These are phyloP conservation scores for Emericellopsis cladophorae DNA, from an alignment of 2,329 filamentous ascomycete genomes.

Conservation along the genomic window DNA sequence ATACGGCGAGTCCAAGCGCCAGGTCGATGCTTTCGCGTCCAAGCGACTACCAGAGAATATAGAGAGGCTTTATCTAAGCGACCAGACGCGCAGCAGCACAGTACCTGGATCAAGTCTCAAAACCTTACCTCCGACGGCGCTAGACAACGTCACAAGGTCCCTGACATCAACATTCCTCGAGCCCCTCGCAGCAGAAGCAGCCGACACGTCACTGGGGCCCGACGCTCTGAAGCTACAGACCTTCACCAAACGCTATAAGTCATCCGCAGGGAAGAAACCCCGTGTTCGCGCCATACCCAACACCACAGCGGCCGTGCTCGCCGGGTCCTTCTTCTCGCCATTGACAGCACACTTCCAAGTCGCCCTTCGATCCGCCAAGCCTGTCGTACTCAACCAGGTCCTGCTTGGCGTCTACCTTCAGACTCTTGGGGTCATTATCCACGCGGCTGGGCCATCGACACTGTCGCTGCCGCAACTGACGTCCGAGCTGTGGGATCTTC, in stretches of 20 bases:
- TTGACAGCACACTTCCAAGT: constrained; percentile 70
- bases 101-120: constrained; percentile 27
- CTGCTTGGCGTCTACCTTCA: constrained; percentile 73
- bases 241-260: constrained; percentile 53
- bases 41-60: constrained; percentile 65
- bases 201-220: constrained; percentile 68
- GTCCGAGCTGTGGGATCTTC: constrained; percentile 69
- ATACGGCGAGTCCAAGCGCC: constrained; percentile 45
- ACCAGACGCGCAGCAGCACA: constrained; percentile 10
- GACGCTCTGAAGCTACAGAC: constrained; percentile 79
- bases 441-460: constrained; percentile 72
- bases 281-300: constrained; percentile 54
- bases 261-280: constrained; percentile 16
- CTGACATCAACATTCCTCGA: constrained; percentile 64
- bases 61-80: constrained; percentile 53
- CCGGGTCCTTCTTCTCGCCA: constrained; percentile 73
- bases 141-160: constrained; percentile 55
- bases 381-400: constrained; percentile 58
- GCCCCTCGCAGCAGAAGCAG: constrained; percentile 70
- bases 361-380: constrained; percentile 36
- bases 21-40: constrained; percentile 55
- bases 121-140: constrained; percentile 40
- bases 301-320: constrained; percentile 63
- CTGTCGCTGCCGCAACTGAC: constrained; percentile 69
- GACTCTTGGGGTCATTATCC: constrained; percentile 71